Percentiles rank a stretch among this genome's conserved stretches.
phyloP scores from a whole-genome alignment of 495 filamentous ascomycete genomes.

The Staphylotrichum longicolle region DNA sequence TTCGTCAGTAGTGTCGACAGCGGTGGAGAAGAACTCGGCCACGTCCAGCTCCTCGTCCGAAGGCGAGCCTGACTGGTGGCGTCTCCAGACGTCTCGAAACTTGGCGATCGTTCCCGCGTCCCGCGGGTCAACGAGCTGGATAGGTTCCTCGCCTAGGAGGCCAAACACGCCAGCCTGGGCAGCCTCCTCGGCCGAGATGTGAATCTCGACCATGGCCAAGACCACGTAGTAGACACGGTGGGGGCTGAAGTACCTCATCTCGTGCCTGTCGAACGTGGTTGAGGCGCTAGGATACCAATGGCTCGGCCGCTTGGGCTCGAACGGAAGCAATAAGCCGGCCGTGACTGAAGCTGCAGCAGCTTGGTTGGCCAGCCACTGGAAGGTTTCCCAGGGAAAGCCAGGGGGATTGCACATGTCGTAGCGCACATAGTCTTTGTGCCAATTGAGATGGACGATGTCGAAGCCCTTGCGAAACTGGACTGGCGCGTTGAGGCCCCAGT shows the following conservation, averaged over 20 bases:
- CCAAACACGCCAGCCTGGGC: background rate
- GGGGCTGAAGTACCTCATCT: background rate
- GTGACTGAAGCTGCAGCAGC: background rate
- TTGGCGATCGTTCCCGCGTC: background rate
- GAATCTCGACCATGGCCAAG: conserved; percentile 4
- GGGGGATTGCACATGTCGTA: background rate
- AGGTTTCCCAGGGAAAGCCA: background rate
- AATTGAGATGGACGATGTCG: conserved; percentile 8
- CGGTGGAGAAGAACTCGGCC: conserved; percentile 1
- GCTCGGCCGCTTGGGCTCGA: background rate
- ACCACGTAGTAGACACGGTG: conserved; percentile 6
- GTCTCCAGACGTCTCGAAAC: conserved; percentile 4
- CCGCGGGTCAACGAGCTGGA: background rate
- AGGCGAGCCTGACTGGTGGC: background rate
- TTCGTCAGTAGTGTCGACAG: background rate
- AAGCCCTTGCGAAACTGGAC: conserved; percentile 4
- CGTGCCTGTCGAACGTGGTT: background rate
- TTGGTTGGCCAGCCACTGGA: conserved; percentile 8
- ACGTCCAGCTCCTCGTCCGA: conserved; percentile 1
- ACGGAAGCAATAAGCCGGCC: conserved; percentile 1
- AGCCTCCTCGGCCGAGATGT: conserved; percentile 1
- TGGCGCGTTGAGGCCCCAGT: background rate
- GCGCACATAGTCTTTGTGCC: background rate
- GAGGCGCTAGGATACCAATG: background rate
- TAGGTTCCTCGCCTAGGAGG: background rate